Evolutionary conservation across 345 rosid species (phyloP), one percentile per base, ranked within the genome.

Genomic region (Raphanus raphanistrum): DNA sequence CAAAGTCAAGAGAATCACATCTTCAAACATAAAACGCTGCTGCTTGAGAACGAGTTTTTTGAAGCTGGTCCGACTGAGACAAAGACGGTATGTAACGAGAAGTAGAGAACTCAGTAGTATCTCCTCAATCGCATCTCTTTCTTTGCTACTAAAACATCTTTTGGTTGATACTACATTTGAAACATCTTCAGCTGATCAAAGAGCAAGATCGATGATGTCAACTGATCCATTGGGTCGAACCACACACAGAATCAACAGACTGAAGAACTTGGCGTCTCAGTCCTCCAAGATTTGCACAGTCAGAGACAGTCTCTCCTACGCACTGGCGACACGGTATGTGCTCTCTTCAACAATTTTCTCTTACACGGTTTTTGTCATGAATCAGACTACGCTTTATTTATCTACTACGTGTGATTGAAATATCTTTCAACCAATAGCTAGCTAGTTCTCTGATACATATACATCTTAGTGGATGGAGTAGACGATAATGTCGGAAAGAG

Each of bases 181-280:
- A 28, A 77, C 43, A 93, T 97, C 90, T 70, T 89, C 99, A 36
- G 88, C 93, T 72, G 97, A 95, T 87, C 99, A 95, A 82, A 88
- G 89, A 84, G 66, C 88, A 74, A 93, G 99, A 70, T 71, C 90
- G 71, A 81, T 90, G 96, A 85, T 81, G 83, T 78, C 96, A 21
- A 91, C 99, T 4, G 99, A 83, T 13, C 88, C 90, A 73, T 71
- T 96, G 78, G 87, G 86, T 52, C 84, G 87, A 1, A 76, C 91
- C 61, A 79, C 91, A 31, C 93, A 89, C 73, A 86, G 97, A 84
- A 73, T 93, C 57, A 91, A 87, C 84, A 96, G 81, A 96, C 98
- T 25, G 99, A 96, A 85, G 98, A 96, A 25, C 93, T 93, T 35
- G 98, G 99, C 36, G 99, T 96, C 72, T 93, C 99, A 2, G 87